Evolutionary conservation across 164 flowering plant genomes (phyloP), one percentile per base, ranked within the genome.

Genomic region (Magnolia sinica): DNA sequence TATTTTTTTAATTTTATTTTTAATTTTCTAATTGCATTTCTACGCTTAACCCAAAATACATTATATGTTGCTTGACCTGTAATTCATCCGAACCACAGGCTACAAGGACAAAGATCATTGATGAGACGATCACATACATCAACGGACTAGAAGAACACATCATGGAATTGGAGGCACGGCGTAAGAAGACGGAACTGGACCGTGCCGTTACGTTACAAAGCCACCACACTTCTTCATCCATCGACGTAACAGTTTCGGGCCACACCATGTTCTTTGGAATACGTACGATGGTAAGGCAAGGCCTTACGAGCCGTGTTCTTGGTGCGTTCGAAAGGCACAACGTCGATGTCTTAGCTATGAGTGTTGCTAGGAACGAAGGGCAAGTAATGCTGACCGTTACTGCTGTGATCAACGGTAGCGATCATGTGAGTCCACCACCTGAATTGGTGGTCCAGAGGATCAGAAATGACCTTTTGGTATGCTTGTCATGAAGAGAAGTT

Each of bases 101-200:
- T 50, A 45, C 73, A 7, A 70, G 58, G 24, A 22, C 55, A 19
- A 6, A 18, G 20, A 50, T 50, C 73, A 49, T 70, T 10, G 73
- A 70, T 22, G 58, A 45, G 9, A 50, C 73, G 9, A 70, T 70
- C 73, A 14, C 55, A 49, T 70, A 70, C 58, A 70, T 70, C 7
- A 8, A 20, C 8, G 73, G 49, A 3, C 16, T 70, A 70, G 73
- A 70, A 50, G 49, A 50, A 29, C 4, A 18, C 23, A 19, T 70
- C 23, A 2, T 29, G 8, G 58, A 50, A 24, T 45, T 70, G 58
- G 73, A 70, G 58, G 61, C 55, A 9, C 24, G 6, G 20, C 24
- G 6, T 19, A 70, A 70, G 58, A 70, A 45, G 29, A 58, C 27
- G 1, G 55, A 70, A 22, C 4, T n/a, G 24, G n/a, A 50, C 16